phyloP scores from a whole-genome alignment of 306 rosid species.

The Acacia confusa region DNA sequence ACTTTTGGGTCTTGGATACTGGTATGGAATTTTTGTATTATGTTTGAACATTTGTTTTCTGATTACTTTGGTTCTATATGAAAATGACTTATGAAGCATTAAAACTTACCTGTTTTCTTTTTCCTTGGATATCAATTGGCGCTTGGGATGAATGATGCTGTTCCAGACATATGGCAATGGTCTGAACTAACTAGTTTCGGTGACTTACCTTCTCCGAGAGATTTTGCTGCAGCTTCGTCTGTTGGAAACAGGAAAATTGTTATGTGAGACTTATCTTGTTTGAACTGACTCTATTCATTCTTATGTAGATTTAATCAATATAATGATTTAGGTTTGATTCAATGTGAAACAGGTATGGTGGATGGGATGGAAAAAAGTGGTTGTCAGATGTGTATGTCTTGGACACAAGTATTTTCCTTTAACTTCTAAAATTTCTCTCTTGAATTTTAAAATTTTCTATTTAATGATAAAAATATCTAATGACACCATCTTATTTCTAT shows the following conservation, averaged over 20 bases:
- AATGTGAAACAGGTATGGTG: slow-evolving; percentile 79
- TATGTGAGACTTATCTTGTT: slow-evolving; percentile 54
- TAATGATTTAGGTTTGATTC: slow-evolving; percentile 22
- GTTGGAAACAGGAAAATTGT: slow-evolving; percentile 89
- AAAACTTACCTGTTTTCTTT: slow-evolving; percentile 16
- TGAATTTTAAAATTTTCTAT: slow-evolving; percentile 7
- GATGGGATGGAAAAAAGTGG: slow-evolving; percentile 99
- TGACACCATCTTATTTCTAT: slow-evolving; percentile 31
- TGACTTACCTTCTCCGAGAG: slow-evolving; percentile 89
- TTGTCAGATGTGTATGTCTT: slow-evolving; percentile 86
- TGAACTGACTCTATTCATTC: not conserved
- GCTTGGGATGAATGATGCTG: slow-evolving; percentile 29
- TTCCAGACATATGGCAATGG: slow-evolving; percentile 98
- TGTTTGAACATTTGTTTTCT: slow-evolving; percentile 13
- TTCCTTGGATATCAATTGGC: not conserved
- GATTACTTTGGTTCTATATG: slow-evolving; percentile 3
- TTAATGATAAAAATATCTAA: slow-evolving; percentile 25
- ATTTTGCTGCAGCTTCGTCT: slow-evolving; percentile 93
- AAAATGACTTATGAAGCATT: slow-evolving; percentile 11
- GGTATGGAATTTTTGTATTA: slow-evolving; percentile 49
- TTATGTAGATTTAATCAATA: slow-evolving; percentile 16
- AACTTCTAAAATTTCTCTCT: slow-evolving; percentile 26
- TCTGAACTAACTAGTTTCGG: slow-evolving; percentile 94
- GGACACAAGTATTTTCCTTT: slow-evolving; percentile 74
- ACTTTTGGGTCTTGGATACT: slow-evolving; percentile 98